These are phyloP conservation scores for Lodderomyces parapsilosis DNA, from an alignment of 1,139 yeast genomes.

Conservation along the genomic window DNA sequence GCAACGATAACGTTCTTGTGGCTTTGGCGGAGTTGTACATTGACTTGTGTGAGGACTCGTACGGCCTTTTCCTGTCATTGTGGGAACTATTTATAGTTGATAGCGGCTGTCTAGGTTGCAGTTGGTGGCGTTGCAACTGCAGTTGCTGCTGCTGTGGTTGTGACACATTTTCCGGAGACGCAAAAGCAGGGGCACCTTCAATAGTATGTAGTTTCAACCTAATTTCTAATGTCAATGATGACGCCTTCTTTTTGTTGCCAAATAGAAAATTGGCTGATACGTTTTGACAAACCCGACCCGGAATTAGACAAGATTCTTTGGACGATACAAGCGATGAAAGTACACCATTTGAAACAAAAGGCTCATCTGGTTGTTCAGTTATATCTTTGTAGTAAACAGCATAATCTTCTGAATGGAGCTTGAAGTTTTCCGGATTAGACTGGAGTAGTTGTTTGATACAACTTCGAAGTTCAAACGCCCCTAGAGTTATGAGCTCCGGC, in stretches of 20 bases:
- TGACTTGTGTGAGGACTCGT: conserved; percentile 7
- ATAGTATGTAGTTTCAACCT: conserved; percentile 56
- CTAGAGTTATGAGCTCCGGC: conserved; percentile 43
- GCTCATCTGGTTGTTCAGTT: conserved; percentile 71
- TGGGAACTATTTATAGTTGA: conserved; percentile 3
- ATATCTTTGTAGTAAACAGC: conserved; percentile 73
- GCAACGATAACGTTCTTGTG: conserved; percentile 63
- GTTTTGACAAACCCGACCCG: conserved; percentile 73
- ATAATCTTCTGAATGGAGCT: conserved; percentile 50
- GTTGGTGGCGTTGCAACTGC: conserved; percentile 5
- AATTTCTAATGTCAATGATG: conserved; percentile 63
- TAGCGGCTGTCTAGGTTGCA: conserved; percentile 1
- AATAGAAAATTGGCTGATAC: conserved; percentile 52
- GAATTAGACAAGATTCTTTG: conserved; percentile 40
- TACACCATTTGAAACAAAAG: conserved; percentile 71
- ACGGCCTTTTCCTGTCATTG: conserved; percentile 12
- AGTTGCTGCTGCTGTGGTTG: conserved; percentile 4
- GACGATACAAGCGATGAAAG: conserved; percentile 44
- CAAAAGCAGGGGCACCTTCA: conserved; percentile 17
- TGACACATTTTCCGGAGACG: conserved; percentile 10
- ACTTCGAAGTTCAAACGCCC: conserved; percentile 54
- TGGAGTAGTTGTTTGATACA: conserved; percentile 51
- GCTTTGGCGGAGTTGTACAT: conserved; percentile 45
- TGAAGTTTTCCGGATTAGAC: conserved; percentile 61
- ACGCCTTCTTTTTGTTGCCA: conserved; percentile 41